Base-by-base conservation (phyloP, 345 rosid genomes). In the Syzygium grande region DNA sequence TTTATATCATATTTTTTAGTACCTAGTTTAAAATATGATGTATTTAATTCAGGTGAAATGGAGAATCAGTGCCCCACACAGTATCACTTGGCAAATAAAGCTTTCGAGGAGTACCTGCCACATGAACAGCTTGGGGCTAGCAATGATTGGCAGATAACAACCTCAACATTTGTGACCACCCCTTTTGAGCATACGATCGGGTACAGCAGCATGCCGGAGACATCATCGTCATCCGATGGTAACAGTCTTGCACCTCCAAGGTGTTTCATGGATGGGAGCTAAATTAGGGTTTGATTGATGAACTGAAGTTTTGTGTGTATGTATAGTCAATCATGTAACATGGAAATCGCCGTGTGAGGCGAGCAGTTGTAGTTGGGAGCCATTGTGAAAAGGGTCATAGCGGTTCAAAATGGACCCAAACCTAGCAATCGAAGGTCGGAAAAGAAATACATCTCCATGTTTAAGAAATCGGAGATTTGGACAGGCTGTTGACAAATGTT, bases 301-400 rank as follows among this genome's bases (percentile, higher is more conserved):
- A 73, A 85, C 51, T 51, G 11, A 56, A 13, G 25, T 54, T 43
- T 43, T 56, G 23, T 30, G 77, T 56, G 86, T 41, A 30, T 53
- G 54, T 84, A 54, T 59, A 61, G 73, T 61, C 73, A n/a, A n/a
- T 61, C 80, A 5, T 38, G 12, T 34, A 9, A 34, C 1, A 46
- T 9, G 49, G 46, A 27, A 21, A 34, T 68, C 25, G 43, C 43
- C 80, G 17, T 19, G 49, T 68, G 46, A 73, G 27, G 49, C 80
- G 21, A 38, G 80, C 49, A 19, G 46, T 11, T 41, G 49, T 38
- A 38, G 49, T 38, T 21, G 27, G 80, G 5, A 54, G 5, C 93
- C 91, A 9, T 97, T 94, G 98, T 89, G 96, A 34, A 96, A 96
- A 89, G 99, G 98, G 11, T 93, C 98, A 3, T 95, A 94, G 10